Conservation (phyloP, 2,329 filamentous ascomycete genomes). For the Teratosphaeria nubilosa region DNA sequence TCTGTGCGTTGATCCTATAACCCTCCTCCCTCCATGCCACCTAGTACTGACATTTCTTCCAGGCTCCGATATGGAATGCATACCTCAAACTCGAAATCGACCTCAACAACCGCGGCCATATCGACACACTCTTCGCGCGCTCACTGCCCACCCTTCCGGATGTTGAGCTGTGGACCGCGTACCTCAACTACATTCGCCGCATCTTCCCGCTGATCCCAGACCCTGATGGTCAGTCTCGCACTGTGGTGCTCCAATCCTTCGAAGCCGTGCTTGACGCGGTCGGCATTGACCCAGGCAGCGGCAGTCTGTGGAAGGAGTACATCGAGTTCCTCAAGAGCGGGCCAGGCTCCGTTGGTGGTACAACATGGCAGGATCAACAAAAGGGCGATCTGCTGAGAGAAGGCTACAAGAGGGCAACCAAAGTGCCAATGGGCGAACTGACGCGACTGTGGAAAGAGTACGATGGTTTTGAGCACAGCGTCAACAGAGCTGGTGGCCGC, state of each 20-base stretch:
- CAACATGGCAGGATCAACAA: conserved; percentile 90
- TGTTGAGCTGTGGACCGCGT: conserved; percentile 82
- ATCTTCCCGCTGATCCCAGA: conserved; percentile 81
- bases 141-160: conserved; percentile 71
- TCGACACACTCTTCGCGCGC: conserved; percentile 74
- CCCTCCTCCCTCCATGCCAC: neutral
- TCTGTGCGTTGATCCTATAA: conserved; percentile 56
- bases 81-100: conserved; percentile 86
- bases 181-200: conserved; percentile 89
- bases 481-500: conserved; percentile 87
- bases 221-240: conserved; percentile 62
- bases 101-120: conserved; percentile 67
- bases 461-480: conserved; percentile 84
- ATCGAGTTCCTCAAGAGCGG: conserved; percentile 84
- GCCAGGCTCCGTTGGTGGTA: conserved; percentile 68
- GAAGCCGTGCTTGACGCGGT: conserved; percentile 85
- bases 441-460: conserved; percentile 86
- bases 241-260: conserved; percentile 74
- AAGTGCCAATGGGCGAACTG: conserved; percentile 67
- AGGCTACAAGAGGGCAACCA: conserved; percentile 82
- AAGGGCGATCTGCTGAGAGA: conserved; percentile 94
- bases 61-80: conserved; percentile 87
- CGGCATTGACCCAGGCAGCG: conserved; percentile 83
- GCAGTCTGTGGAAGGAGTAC: conserved; percentile 87
- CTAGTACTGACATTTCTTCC: neutral